Conservation (phyloP, 2,329 filamentous ascomycete genomes). For the Aspergillus chevalieri region DNA sequence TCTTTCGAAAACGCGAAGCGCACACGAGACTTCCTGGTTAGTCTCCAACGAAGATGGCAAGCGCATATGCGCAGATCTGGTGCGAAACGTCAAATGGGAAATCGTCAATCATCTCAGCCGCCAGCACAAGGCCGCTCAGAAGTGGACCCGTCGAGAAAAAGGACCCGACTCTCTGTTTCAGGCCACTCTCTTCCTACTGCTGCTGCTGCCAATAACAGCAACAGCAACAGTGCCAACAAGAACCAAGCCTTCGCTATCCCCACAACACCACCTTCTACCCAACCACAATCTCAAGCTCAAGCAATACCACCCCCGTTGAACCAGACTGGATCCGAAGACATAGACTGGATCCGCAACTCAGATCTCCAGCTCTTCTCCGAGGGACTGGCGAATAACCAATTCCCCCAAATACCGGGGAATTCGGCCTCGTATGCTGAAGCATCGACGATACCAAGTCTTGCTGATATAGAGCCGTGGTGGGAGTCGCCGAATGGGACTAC, state of each 20-base stretch:
- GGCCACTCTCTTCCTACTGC: neutral
- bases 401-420: conserved; percentile 13
- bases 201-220: neutral
- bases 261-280: neutral
- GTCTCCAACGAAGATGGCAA: conserved; percentile 35
- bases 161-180: conserved; percentile 12
- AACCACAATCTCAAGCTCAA: conserved; percentile 7
- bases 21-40: conserved; percentile 34
- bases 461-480: conserved; percentile 30
- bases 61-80: conserved; percentile 28
- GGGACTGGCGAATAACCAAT: conserved; percentile 8
- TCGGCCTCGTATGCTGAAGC: conserved; percentile 6
- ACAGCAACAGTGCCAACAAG: neutral
- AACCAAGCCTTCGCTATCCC: conserved; percentile 3
- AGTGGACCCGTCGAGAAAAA: conserved; percentile 17
- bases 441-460: conserved; percentile 11
- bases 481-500: conserved; percentile 16
- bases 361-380: conserved; percentile 22
- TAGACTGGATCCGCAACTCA: conserved; percentile 26
- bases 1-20: conserved; percentile 38
- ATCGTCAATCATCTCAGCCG: conserved; percentile 10
- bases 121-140: neutral
- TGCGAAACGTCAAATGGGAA: conserved; percentile 26
- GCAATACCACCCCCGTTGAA: conserved; percentile 6
- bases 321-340: conserved; percentile 7